Percentiles rank a stretch among this genome's conserved stretches.
Evolutionary conservation across 129 eudicot genomes (phyloP).

Genomic region (Rutidosis leptorrhynchoides): DNA sequence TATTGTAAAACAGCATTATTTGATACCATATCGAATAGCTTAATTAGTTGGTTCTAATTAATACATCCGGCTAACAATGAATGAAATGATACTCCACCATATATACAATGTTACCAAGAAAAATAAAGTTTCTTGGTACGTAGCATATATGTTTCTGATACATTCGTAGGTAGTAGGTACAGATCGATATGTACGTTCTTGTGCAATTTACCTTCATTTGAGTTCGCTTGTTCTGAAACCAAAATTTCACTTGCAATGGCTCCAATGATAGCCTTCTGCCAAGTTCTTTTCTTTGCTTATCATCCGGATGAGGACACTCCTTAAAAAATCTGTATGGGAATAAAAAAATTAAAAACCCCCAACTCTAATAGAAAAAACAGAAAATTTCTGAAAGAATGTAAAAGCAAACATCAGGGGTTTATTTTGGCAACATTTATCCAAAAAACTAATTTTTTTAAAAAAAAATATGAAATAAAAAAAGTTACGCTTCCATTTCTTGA

Average conservation of each 20-base stretch:
- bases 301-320: constrained; percentile 98
- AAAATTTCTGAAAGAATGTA: background rate
- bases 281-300: constrained; percentile 94
- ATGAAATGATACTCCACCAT: background rate
- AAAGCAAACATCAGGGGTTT: background rate
- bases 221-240: constrained; percentile 98
- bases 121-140: background rate
- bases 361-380: background rate
- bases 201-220: constrained; percentile 77
- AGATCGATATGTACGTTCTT: background rate
- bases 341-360: constrained; percentile 2
- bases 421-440: background rate
- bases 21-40: constrained; percentile 10
- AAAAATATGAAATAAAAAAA: background rate
- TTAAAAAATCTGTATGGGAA: constrained; percentile 62
- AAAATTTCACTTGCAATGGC: constrained; percentile 94
- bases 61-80: background rate
- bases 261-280: constrained; percentile 77
- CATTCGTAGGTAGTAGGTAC: background rate
- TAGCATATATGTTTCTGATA: background rate
- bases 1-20: constrained; percentile 7
- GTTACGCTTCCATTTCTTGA: constrained; percentile 89
- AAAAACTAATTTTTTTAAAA: background rate
- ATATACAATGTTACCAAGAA: background rate
- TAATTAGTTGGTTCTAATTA: constrained; percentile 3